Base-by-base conservation (phyloP, 2,329 filamentous ascomycete genomes). In the Ophiostoma perfectum region DNA sequence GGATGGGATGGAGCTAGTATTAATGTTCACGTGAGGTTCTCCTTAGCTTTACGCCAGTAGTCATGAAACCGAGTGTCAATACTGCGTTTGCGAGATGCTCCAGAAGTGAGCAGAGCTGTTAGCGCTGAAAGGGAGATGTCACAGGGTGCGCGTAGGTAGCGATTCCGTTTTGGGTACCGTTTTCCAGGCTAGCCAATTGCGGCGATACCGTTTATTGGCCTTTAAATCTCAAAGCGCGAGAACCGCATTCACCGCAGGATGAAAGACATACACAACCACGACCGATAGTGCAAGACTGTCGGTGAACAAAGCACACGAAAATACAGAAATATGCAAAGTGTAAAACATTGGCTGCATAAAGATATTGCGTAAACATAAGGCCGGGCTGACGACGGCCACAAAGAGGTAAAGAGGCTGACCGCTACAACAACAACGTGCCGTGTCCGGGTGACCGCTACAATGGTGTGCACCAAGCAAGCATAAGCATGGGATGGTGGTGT, bases 171-270 rank as follows among this genome's bases (percentile, higher is more conserved):
- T 63, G 0, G 60, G 0, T 5, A 44, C 60, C 60, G 60, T 63
- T 63, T 42, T 11, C 7, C 18, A 16, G 16, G 38, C 38, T 63
- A 63, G 60, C 60, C 60, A 44, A 44, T 42, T 63, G 60, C 60
- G 60, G 60, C n/a, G 39, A 11, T 9, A 44, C 60, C 60, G 60
- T 63, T 44, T 41, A 16, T 2, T 42, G 7, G 49, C 5, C 12
- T 14, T 55, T 55, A 11, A 11, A 27, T 55, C 49, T 9, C 8
- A 27, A 8, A 52, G 49, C 49, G 1, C 49, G 49, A 55, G n/a
- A 55, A 55, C n/a, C 18, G 49, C 27, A 55, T 18, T 16, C 4
- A 4, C 12, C 45, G 14, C 27, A n/a, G 3, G 45, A 47, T 16
- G 14, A 47, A 7, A 44, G 42, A 44, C 8, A 8, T 8, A 47